Conservation (phyloP, 1,284 basidiomycete genomes). For the Puccinia hordei region DNA sequence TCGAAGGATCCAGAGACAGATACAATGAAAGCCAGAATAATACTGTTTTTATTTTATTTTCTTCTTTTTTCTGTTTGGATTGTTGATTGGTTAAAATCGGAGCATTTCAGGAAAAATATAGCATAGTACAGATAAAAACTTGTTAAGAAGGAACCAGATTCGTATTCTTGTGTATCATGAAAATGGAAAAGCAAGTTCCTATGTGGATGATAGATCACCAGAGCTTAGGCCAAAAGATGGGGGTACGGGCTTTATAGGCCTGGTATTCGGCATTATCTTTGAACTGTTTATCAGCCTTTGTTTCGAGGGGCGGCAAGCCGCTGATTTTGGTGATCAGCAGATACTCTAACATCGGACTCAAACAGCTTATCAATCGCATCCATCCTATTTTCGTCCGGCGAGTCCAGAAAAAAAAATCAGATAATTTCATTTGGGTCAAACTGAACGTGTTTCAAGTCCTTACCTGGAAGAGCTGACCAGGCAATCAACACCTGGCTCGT, state of each 20-base stretch:
- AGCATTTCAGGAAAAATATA: too few relatives aligned
- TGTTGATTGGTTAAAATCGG: too few relatives aligned
- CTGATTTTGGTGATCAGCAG: constrained; percentile 63
- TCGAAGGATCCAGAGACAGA: too few relatives aligned
- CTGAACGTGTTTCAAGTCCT: background rate
- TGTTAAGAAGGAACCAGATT: too few relatives aligned
- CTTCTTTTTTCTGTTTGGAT: too few relatives aligned
- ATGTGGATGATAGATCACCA: too few relatives aligned
- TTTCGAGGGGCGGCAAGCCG: constrained; percentile 72
- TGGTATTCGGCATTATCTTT: constrained; percentile 69
- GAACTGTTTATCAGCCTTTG: constrained; percentile 68
- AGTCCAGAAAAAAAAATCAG: constrained; percentile 51
- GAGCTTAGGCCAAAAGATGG: background rate
- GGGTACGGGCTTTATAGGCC: constrained; percentile 68
- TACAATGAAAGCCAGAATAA: too few relatives aligned
- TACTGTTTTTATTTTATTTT: too few relatives aligned
- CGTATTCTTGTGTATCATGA: too few relatives aligned
- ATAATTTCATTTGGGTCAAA: constrained; percentile 60
- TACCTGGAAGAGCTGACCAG: constrained; percentile 51
- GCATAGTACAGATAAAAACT: too few relatives aligned
- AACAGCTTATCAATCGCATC: constrained; percentile 62
- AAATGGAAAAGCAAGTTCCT: background rate
- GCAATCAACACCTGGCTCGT: constrained; percentile 70
- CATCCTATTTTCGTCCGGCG: constrained; percentile 60
- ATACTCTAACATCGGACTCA: constrained; percentile 72